These are phyloP conservation scores for Starmerella bombicola DNA, from an alignment of 805 yeast genomes.

Conservation along the genomic window DNA sequence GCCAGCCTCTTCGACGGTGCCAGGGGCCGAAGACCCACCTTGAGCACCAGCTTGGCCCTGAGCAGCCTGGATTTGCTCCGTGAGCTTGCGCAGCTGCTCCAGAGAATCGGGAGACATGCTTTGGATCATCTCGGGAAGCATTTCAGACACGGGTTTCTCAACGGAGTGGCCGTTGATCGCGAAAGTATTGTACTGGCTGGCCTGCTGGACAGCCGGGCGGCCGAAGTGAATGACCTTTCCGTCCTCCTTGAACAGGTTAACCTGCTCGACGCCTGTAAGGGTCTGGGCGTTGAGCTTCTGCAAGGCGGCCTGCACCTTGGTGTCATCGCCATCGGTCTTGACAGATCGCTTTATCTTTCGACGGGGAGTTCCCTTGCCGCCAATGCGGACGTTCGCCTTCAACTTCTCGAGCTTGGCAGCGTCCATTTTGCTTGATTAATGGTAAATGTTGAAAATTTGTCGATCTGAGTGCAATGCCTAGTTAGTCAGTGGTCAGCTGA, in stretches of 20 bases:
- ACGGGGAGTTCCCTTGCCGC: constrained; percentile 64
- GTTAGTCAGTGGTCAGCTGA: too few relatives aligned
- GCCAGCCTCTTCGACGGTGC: constrained; percentile 38
- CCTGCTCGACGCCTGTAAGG: constrained; percentile 85
- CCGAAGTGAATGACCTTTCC: constrained; percentile 92
- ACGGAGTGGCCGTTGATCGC: constrained; percentile 92
- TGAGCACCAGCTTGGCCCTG: constrained; percentile 31
- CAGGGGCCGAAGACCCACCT: constrained; percentile 40
- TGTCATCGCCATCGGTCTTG: constrained; percentile 55
- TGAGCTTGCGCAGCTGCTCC: constrained; percentile 76
- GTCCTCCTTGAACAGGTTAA: constrained; percentile 93
- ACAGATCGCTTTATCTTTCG: constrained; percentile 72
- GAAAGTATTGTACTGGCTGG: constrained; percentile 79
- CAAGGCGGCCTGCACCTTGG: constrained; percentile 79
- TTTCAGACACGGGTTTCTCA: constrained; percentile 81
- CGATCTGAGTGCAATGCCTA: too few relatives aligned
- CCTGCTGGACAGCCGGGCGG: constrained; percentile 92
- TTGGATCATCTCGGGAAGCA: constrained; percentile 87
- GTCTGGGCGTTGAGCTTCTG: constrained; percentile 82
- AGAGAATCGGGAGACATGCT: constrained; percentile 95
- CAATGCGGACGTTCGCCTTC: constrained; percentile 48
- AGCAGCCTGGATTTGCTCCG: constrained; percentile 68
- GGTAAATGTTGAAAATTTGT: too few relatives aligned
- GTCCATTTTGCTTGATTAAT: constrained; percentile 35
- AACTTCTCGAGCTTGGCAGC: constrained; percentile 87